phyloP scores from a whole-genome alignment of 139 green algal species.

The Chlamydomonas schloesseri region DNA sequence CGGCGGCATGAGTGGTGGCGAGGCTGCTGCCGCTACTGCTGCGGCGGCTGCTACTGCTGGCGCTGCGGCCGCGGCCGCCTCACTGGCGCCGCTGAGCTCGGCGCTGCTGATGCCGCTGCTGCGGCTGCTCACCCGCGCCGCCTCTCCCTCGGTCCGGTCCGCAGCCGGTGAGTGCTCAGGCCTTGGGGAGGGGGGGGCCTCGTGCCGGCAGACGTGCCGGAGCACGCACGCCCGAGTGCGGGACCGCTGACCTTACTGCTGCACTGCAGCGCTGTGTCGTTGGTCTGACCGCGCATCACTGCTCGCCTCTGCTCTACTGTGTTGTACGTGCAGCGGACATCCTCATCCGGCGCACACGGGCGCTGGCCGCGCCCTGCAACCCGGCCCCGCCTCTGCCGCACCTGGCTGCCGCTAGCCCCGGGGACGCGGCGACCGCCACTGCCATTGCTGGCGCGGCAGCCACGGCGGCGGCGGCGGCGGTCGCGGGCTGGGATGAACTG shows the following conservation, averaged over 20 bases:
- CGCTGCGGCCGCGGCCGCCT: neutral
- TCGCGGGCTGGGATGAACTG: neutral
- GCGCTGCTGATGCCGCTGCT: constrained; percentile 47
- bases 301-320: too few relatives aligned
- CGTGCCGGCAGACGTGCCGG: too few relatives aligned
- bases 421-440: neutral
- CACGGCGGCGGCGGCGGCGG: neutral
- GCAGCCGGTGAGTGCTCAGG: neutral
- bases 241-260: too few relatives aligned
- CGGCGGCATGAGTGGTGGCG: constrained; percentile 8
- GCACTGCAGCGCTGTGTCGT: too few relatives aligned
- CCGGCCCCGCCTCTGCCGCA: too few relatives aligned
- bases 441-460: neutral
- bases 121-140: neutral
- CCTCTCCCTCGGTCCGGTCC: neutral
- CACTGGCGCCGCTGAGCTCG: neutral
- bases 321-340: neutral
- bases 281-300: too few relatives aligned
- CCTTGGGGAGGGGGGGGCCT: too few relatives aligned
- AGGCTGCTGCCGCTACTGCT: too few relatives aligned
- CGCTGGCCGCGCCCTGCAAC: neutral
- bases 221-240: too few relatives aligned
- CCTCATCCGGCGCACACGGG: neutral
- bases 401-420: neutral
- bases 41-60: constrained; percentile 10